Evolutionary conservation across 2,329 filamentous ascomycete species (phyloP).

Genomic region (Huntiella omanensis): DNA sequence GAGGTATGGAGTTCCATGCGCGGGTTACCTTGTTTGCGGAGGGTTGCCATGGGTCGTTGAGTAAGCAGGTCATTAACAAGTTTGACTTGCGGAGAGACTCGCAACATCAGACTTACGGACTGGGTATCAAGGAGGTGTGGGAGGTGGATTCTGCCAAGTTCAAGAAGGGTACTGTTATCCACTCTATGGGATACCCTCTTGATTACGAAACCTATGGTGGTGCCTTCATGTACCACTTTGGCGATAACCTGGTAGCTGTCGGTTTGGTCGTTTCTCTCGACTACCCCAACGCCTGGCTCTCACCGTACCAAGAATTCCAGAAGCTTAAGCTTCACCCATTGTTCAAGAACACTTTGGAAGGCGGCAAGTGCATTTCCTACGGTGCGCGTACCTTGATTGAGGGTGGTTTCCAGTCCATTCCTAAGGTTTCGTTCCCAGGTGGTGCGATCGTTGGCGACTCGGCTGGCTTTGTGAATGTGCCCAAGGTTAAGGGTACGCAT

Average conservation of each 20-base stretch:
- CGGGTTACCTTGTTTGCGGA: slow-evolving; percentile 80
- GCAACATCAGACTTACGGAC: slow-evolving; percentile 84
- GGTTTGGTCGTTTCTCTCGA: slow-evolving; percentile 86
- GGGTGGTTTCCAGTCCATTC: slow-evolving; percentile 93
- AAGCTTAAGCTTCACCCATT: slow-evolving; percentile 97
- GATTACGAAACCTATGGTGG: slow-evolving; percentile 82
- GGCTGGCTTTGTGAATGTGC: slow-evolving; percentile 90
- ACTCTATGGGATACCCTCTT: slow-evolving; percentile 86
- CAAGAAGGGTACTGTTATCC: slow-evolving; percentile 63
- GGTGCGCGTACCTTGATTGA: slow-evolving; percentile 81
- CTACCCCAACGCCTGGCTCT: slow-evolving; percentile 92
- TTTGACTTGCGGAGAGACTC: slow-evolving; percentile 78
- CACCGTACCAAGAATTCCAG: slow-evolving; percentile 90
- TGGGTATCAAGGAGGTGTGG: slow-evolving; percentile 95
- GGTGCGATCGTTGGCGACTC: slow-evolving; percentile 92
- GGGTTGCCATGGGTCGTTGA: slow-evolving; percentile 87
- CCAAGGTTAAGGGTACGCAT: slow-evolving; percentile 96
- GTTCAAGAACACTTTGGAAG: slow-evolving; percentile 71
- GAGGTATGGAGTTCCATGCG: slow-evolving; percentile 97
- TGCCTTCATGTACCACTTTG: slow-evolving; percentile 99
- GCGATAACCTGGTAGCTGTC: slow-evolving; percentile 84
- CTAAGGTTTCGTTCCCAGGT: slow-evolving; percentile 89
- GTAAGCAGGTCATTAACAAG: slow-evolving; percentile 87
- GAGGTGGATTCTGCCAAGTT: slow-evolving; percentile 89
- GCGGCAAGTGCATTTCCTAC: slow-evolving; percentile 94